Conservation (phyloP, 1,284 basidiomycete species). For the Sporisorium sorghi region DNA sequence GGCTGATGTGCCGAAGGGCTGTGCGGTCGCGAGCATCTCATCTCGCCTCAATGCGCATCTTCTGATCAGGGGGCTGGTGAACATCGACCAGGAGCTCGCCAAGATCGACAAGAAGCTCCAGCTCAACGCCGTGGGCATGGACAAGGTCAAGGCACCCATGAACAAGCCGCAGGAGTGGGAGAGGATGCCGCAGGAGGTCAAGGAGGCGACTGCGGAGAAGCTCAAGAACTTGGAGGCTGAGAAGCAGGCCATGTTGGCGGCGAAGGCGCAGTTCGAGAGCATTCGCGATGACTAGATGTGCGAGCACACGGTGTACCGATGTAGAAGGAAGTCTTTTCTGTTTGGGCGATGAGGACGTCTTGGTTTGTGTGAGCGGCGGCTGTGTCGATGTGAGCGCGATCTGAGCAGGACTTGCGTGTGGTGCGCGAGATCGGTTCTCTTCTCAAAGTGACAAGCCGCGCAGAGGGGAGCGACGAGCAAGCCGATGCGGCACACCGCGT, state of each 20-base stretch:
- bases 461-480: too few species aligned
- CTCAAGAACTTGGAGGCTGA: constrained; percentile 57
- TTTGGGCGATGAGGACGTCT: too few species aligned
- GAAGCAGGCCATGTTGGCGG: constrained; percentile 51
- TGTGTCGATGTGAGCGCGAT: too few species aligned
- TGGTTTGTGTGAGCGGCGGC: too few species aligned
- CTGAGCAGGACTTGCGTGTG: too few species aligned
- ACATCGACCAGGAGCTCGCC: constrained; percentile 63
- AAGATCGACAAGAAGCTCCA: constrained; percentile 66
- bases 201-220: constrained; percentile 53
- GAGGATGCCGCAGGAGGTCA: constrained; percentile 64
- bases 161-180: constrained; percentile 60
- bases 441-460: too few species aligned
- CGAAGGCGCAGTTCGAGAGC: constrained; percentile 62
- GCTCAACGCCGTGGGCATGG: constrained; percentile 56
- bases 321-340: not conserved
- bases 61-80: constrained; percentile 61
- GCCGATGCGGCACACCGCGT: too few species aligned
- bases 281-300: constrained; percentile 50
- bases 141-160: constrained; percentile 55
- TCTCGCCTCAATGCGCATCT: constrained; percentile 58
- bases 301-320: too few species aligned
- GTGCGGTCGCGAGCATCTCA: constrained; percentile 78
- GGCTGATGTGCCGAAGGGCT: constrained; percentile 81
- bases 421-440: too few species aligned